Evolutionary conservation across 331 rosid species (phyloP).

Genomic region (Spiraea crenata): DNA sequence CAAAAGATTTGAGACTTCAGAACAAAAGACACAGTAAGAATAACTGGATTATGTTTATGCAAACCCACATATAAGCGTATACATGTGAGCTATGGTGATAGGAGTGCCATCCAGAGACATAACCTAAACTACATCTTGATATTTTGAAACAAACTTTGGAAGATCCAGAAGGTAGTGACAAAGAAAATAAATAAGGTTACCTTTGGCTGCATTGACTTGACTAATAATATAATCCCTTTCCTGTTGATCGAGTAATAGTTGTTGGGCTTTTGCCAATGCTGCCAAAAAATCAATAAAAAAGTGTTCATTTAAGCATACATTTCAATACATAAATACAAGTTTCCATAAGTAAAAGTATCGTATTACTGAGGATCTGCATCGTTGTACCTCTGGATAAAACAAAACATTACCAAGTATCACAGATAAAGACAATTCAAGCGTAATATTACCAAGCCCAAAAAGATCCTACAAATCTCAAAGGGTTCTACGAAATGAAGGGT

Average conservation of each 20-base stretch:
- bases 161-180: conserved; percentile 11
- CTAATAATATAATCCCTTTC: conserved; percentile 86
- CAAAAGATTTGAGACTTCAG: background rate
- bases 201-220: conserved; percentile 92
- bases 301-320: conserved; percentile 3
- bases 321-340: conserved; percentile 15
- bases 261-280: conserved; percentile 97
- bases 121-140: background rate
- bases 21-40: background rate
- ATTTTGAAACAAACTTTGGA: background rate
- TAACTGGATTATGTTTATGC: background rate
- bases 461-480: too few relatives aligned
- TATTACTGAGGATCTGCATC: background rate
- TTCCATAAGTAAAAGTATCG: background rate
- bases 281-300: conserved; percentile 39
- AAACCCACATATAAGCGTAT: background rate
- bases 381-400: background rate
- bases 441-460: too few relatives aligned
- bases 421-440: background rate
- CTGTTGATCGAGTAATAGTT: conserved; percentile 83
- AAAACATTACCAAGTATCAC: background rate
- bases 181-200: conserved; percentile 31
- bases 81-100: background rate
- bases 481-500: too few relatives aligned
- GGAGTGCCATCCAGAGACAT: background rate